phyloP scores from a whole-genome alignment of 2,329 filamentous ascomycete species.

The Diplodia sapinea region DNA sequence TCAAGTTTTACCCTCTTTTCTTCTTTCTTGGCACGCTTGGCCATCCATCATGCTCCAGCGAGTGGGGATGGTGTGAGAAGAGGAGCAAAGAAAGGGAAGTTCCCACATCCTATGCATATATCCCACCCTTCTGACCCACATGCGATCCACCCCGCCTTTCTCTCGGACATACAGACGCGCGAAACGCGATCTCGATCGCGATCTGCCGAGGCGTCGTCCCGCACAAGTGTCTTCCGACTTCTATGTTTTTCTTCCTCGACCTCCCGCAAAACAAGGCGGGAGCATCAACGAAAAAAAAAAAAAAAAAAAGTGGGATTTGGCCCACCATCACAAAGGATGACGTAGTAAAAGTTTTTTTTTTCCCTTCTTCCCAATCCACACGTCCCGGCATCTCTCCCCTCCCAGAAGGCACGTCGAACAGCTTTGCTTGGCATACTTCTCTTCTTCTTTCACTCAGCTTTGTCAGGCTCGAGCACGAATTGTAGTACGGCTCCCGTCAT shows the following conservation, averaged over 20 bases:
- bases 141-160: background rate
- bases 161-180: background rate
- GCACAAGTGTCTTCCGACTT: background rate
- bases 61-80: background rate
- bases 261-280: background rate
- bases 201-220: background rate
- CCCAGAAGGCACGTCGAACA: background rate
- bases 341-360: background rate
- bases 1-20: background rate
- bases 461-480: background rate
- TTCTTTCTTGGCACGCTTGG: background rate
- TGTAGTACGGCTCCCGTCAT: background rate
- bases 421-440: background rate
- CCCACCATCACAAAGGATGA: slow-evolving; percentile 4
- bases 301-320: slow-evolving; percentile 22
- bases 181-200: background rate
- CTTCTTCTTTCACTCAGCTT: background rate
- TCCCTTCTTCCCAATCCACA: background rate
- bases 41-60: background rate
- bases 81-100: background rate
- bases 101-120: background rate
- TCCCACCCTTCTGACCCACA: background rate
- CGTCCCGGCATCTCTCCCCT: background rate
- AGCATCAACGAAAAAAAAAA: slow-evolving; percentile 25
- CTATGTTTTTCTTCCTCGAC: slow-evolving; percentile 13